Base-by-base conservation (phyloP, 2,329 filamentous ascomycete species). In the Hypomyces rosellus region DNA sequence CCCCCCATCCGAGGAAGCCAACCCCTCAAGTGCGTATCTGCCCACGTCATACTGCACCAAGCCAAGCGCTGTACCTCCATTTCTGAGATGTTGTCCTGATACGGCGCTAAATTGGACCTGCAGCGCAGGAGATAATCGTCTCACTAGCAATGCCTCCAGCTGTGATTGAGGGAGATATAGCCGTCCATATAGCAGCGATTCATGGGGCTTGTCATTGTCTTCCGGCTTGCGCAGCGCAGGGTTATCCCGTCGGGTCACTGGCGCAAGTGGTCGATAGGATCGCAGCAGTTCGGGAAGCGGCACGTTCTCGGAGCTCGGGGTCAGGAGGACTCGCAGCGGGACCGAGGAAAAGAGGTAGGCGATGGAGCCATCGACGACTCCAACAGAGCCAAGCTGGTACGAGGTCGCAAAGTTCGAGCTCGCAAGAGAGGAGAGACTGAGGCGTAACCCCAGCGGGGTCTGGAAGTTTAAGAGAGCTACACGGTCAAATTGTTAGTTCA, bases 261-360 rank as follows among this genome's bases (percentile, higher is more conserved):
- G 84, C 57, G 82, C 77, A 16, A 96, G 75, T 58, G 90, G 86
- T 51, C 86, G 81, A 66, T 96, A 97, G 1, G 92, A 90, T 50
- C 82, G 82, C 45, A 96, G 81, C 18, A 96, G 78, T 57, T 85
- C 79, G 33, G 85, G 85, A 9, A 99, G 74, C 13, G 89, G 83
- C 36, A 96, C 85, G 18, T 80, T 74, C 44, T 85, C 83, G 59
- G 89, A 95, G 68, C 82, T 80, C 11, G 78, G 81, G 11, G 75
- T 68, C 76, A 89, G 56, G 72, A 80, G 72, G 46, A 84, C 75
- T 37, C 76, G 72, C 50, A 97, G 78, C 12, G 89, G 84, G 8
- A 93, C 77, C 3, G 89, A 95, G 45, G 90, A 95, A 74, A 95
- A 97, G 48, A 99, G 81, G 70, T 97, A 99, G 13, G 91, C 95